These are phyloP conservation scores for Viola pubescens DNA, from an alignment of 441 rosid species.

Conservation along the genomic window DNA sequence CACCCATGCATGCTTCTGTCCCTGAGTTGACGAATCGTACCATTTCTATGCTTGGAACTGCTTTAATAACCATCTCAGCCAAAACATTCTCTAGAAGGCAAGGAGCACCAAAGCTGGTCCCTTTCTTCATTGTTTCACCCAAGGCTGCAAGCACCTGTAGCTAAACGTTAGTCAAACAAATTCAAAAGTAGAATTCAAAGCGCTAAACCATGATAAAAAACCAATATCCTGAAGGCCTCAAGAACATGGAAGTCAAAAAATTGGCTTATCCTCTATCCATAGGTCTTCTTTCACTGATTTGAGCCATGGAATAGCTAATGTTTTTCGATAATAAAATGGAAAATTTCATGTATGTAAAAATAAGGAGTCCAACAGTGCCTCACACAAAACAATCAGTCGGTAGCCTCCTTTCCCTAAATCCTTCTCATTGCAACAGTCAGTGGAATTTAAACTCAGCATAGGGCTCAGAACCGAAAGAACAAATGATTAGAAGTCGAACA, in stretches of 20 bases:
- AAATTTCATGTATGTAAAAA: background rate
- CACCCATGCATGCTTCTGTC: constrained; percentile 98
- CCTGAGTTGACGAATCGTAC: constrained; percentile 86
- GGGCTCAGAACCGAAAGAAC: background rate
- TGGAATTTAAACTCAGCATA: too few relatives aligned
- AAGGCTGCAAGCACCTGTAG: constrained; percentile 74
- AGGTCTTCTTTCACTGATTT: constrained; percentile 1
- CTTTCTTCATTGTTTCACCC: constrained; percentile 89
- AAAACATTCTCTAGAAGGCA: constrained; percentile 82
- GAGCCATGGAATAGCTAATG: background rate
- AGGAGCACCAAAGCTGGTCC: constrained; percentile 98
- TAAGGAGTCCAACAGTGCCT: too few relatives aligned
- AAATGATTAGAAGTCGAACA: background rate
- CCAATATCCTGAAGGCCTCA: background rate
- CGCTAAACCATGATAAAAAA: background rate
- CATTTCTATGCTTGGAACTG: constrained; percentile 91
- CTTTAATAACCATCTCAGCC: constrained; percentile 85
- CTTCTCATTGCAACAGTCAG: too few relatives aligned
- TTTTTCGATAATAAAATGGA: background rate
- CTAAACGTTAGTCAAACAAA: constrained; percentile 9
- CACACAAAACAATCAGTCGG: too few relatives aligned
- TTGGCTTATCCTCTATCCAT: background rate
- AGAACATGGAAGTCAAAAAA: background rate
- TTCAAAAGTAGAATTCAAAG: background rate
- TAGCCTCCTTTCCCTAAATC: too few relatives aligned